Base-by-base conservation (phyloP, 179 eudicot species). In the Corrigiola litoralis region DNA sequence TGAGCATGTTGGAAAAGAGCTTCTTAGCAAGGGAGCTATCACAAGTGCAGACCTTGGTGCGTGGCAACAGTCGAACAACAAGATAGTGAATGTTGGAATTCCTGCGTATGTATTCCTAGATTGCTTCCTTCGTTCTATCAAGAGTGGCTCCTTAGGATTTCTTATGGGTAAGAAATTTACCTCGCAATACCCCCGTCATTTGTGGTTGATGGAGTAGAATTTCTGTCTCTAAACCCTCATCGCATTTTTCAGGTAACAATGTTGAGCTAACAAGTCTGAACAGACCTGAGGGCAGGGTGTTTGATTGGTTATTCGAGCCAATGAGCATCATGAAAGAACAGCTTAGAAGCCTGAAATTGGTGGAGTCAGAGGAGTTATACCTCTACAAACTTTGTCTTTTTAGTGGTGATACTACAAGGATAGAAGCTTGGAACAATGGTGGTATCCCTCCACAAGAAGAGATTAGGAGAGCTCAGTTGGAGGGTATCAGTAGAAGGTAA, bases 271-370 rank as follows among this genome's bases (percentile, higher is more conserved):
- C 79, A 8, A 52, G 67, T 28, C 45, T 75, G 61, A 75, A 75
- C 36, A 65, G 79, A 58, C 79, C 79, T 0, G 79, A 75, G 37
- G 79, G 79, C 20, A 70, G 63, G 53, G 74, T 75, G 23, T 69
- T 75, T 65, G 79, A 75, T 59, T 75, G 74, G 79, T 52, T 75
- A 42, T 75, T 75, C 50, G 79, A 75, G 29, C 79, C 79, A 0
- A 65, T 75, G 75, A 69, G 74, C 67, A 64, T 75, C 24, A 70
- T 75, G 71, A 70, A 75, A 65, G 75, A 66, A 32, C 79, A 75
- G 49, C 74, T 75, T 33, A 75, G 66, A 37, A 69, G 67, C 67
- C 67, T 75, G 20, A 58, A 65, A 24, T 53, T 75, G 67, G 46
- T 52, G 18, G 74, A 70, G 50, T 51, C 79, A 34, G 79, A 75